Conservation (phyloP, 202 grass and related monocot genomes). For the Carex arenaria region DNA sequence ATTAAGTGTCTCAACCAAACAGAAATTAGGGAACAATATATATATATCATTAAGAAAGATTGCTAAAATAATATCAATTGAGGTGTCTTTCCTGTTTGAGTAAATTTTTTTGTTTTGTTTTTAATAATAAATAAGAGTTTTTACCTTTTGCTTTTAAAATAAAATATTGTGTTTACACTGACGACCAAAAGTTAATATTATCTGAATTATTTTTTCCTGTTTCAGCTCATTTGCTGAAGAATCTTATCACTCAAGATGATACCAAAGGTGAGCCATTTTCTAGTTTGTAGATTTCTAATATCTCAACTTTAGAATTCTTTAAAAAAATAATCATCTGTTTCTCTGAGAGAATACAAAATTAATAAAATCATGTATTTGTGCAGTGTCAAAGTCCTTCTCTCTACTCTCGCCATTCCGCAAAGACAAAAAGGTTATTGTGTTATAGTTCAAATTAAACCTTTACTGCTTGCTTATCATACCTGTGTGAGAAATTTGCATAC, state of each 20-base stretch:
- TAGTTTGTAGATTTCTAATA: not conserved
- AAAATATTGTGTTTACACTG: not conserved
- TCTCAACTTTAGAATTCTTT: not conserved
- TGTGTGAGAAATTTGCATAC: conserved; percentile 13
- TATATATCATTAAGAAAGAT: not conserved
- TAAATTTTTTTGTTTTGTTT: not conserved
- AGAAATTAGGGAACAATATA: not conserved
- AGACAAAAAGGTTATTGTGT: conserved; percentile 57
- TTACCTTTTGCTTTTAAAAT: not conserved
- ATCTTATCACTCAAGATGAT: conserved; percentile 41
- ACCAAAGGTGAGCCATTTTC: conserved; percentile 10
- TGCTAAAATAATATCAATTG: not conserved
- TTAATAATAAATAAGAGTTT: not conserved
- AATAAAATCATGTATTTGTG: not conserved
- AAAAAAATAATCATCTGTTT: not conserved
- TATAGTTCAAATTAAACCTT: conserved; percentile 22
- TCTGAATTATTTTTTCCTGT: conserved; percentile 1
- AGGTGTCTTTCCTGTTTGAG: not conserved
- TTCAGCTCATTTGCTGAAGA: conserved; percentile 37
- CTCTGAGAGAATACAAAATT: not conserved
- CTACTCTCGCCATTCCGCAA: conserved; percentile 75
- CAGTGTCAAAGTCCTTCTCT: conserved; percentile 83
- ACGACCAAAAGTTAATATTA: not conserved
- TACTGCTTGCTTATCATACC: not conserved
- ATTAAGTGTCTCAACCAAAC: not conserved